A percentile compares a stretch with the other conserved stretches of the same genome.
These are phyloP conservation scores for Rutstroemia sydowiana DNA, from an alignment of 2,329 filamentous ascomycete species.

Conservation along the genomic window DNA sequence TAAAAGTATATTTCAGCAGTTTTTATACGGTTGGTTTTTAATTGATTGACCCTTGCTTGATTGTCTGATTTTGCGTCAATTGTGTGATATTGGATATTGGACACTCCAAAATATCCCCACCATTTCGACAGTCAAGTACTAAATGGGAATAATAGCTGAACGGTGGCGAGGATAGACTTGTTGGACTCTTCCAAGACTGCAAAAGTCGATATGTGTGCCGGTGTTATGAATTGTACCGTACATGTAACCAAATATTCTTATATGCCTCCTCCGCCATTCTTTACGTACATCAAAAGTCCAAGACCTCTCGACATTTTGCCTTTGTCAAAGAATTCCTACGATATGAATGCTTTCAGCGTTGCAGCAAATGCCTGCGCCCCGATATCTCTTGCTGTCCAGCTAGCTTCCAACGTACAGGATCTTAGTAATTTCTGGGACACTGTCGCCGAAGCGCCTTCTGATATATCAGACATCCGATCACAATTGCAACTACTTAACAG, in stretches of 20 bases:
- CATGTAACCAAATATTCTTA: neutral
- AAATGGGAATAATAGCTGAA: neutral
- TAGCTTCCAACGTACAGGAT: neutral
- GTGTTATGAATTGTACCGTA: no score
- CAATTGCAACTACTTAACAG: neutral
- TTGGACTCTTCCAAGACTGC: neutral
- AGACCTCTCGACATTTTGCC: neutral
- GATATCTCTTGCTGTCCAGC: neutral
- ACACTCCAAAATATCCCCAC: neutral
- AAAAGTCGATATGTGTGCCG: neutral
- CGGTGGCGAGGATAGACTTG: neutral
- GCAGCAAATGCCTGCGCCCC: neutral
- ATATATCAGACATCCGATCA: neutral
- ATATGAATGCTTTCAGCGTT: slow-evolving; percentile 46
- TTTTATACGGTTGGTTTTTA: no score
- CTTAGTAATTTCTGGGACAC: neutral
- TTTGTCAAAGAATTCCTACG: neutral
- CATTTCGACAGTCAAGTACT: neutral
- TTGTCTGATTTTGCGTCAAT: neutral
- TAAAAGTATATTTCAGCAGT: no score
- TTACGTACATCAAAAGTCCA: neutral
- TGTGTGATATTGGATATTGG: neutral
- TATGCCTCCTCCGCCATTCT: neutral
- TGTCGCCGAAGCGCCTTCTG: neutral
- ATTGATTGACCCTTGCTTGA: neutral